Evolutionary conservation across 176 grass and related monocot genomes (phyloP), one percentile per base, ranked within the genome.

Genomic region (Oryza longistaminata): DNA sequence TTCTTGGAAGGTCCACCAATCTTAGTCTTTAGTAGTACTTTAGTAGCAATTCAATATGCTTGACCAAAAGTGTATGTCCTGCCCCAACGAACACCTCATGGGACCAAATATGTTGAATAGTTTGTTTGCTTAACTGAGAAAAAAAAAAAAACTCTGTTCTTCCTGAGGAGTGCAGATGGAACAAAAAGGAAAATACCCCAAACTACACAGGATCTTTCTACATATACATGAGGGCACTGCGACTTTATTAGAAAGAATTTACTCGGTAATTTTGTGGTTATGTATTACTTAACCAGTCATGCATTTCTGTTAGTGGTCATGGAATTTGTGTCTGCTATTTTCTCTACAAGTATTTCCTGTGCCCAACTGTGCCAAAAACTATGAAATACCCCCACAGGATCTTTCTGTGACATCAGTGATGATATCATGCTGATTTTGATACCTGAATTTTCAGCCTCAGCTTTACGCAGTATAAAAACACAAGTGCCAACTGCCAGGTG

Each of bases 361-460:
- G 33, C 27, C 45, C 34, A 14, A 61, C 55, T 22, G n/a, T 26
- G 13, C 26, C 72, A 7, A 3, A 26, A 22, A 55, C 52, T 55
- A 9, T 12, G 65, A 45, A 66, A 21, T 29, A 19, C 19, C 3
- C 3, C 2, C 16, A 26, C 8, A 0, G 26, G 48, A 29, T 86
- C 31, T 80, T 52, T 19, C 22, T 0, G 7, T 87, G 85, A 87
- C 71, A 48, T 87, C 64, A 87, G 70, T 9, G 64, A 35, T 76
- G 85, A 53, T 66, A 52, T 62, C 85, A 76, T 24, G 64, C 64
- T 82, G 85, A 87, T 82, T 82, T 82, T 70, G 71, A 82, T 62
- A 12, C 39, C 43, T 55, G 44, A 45, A 44, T 44, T 21, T 67
- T 73, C 70, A 61, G 46, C 60, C 24, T 45, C 33, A 68, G 24